Evolutionary conservation across 108 stramenopile species (phyloP), one percentile per base, ranked within the genome.

Genomic region (Parmales sp.): DNA sequence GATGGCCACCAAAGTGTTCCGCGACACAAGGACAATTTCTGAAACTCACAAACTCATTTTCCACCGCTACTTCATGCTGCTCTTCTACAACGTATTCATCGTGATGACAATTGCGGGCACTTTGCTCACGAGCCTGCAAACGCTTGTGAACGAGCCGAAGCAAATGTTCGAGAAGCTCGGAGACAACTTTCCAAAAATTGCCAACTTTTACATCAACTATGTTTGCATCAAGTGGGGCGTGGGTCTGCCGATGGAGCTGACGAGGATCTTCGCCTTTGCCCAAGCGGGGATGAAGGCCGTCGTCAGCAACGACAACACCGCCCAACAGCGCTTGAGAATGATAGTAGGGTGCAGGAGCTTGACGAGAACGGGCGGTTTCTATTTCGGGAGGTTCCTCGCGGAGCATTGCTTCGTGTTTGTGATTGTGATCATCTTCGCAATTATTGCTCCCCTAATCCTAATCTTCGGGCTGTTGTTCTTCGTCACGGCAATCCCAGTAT

Each of bases 131-230:
- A 34, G 29, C 54, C 29, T 60, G 31, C 29, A 16, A 8, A 43
- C 13, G 31, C 11, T 34, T 1, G n/a, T 60, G 3, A 20, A 19
- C 26, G 54, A 60, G 25, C 54, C 54, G 9, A 60, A 34, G 29
- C 16, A 60, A 16, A 34, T 34, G 31, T 20, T 60, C 54, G 54
- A 28, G 54, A 13, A 11, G 29, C 20, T 60, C 54, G 54, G 54
- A 3, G 16, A 34, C n/a, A 19, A 11, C 54, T 34, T 60, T 16
- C 29, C 54, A 13, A 26, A 34, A 34, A 60, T 60, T 34, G 18
- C n/a, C 54, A 60, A 60, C 54, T 60, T 60, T 34, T 60, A 60
- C 54, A 11, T 60, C 28, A 34, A 60, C 54, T 60, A 60, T 34
- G 20, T 60, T 28, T 6, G 29, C 29, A 60, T 60, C 31, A 60